phyloP scores from a whole-genome alignment of 768 basidiomycete species.

The Mycena metata region DNA sequence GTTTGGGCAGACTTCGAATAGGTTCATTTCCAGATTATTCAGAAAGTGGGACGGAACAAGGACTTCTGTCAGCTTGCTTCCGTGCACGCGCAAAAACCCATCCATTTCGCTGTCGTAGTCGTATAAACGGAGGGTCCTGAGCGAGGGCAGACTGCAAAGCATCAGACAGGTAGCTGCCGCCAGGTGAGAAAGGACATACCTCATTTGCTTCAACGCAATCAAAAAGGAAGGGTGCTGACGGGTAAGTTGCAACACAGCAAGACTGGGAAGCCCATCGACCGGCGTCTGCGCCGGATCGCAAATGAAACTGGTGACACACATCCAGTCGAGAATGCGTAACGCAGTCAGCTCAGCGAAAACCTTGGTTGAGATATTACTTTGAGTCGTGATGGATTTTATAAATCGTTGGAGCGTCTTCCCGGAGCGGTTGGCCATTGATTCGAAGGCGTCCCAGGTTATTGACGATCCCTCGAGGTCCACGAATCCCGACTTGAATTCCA shows the following conservation, averaged over 20 bases:
- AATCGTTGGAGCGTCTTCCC: neutral
- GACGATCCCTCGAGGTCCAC: neutral
- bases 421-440: neutral
- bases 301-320: neutral
- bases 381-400: too few species aligned
- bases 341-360: too few species aligned
- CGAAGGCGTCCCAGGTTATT: slow-evolving; percentile 19
- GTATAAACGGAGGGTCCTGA: neutral
- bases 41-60: neutral
- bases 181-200: neutral
- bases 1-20: slow-evolving; percentile 20
- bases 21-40: neutral
- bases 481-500: neutral
- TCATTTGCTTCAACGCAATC: slow-evolving; percentile 1
- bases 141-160: slow-evolving; percentile 1
- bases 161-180: neutral
- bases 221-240: neutral
- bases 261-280: too few species aligned
- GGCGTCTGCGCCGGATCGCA: neutral
- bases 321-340: too few species aligned
- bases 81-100: slow-evolving; percentile 2
- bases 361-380: too few species aligned
- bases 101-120: neutral
- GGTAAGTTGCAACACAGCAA: neutral
- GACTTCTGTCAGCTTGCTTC: slow-evolving; percentile 10